phyloP scores from a whole-genome alignment of 352 stramenopile species.

The Globisporangium acanthophoron region DNA sequence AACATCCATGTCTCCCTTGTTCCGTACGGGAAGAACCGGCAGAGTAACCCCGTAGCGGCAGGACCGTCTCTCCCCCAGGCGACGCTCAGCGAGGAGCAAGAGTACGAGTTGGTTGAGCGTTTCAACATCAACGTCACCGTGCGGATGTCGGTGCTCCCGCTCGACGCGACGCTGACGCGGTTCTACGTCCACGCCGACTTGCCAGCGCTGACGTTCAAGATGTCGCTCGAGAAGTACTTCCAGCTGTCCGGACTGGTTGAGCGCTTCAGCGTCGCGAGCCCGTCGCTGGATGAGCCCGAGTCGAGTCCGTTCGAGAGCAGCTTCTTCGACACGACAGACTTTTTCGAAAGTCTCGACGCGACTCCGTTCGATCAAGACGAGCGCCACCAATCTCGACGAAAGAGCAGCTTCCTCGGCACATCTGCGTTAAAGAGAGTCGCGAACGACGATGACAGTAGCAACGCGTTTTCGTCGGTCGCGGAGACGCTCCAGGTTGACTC shows the following conservation, averaged over 20 bases:
- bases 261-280: constrained; percentile 41
- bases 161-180: constrained; percentile 77
- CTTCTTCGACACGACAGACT: constrained; percentile 14
- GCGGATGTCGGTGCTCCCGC: constrained; percentile 76
- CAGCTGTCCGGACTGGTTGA: constrained; percentile 54
- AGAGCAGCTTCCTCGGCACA: constrained; percentile 40
- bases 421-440: constrained; percentile 49
- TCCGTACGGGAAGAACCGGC: constrained; percentile 49
- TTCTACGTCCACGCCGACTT: constrained; percentile 83
- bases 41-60: constrained; percentile 2
- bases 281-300: neutral
- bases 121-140: constrained; percentile 87
- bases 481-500: constrained; percentile 18
- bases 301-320: constrained; percentile 9
- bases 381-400: constrained; percentile 11
- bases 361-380: constrained; percentile 26
- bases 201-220: constrained; percentile 76
- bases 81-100: constrained; percentile 42
- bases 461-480: constrained; percentile 9
- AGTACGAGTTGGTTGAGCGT: constrained; percentile 76
- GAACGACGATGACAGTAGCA: constrained; percentile 28
- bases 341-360: constrained; percentile 15
- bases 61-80: constrained; percentile 32
- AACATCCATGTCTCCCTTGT: constrained; percentile 83
- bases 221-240: constrained; percentile 83